Evolutionary conservation across 805 yeast genomes (phyloP).

Genomic region (Kazachstania martiniae): DNA sequence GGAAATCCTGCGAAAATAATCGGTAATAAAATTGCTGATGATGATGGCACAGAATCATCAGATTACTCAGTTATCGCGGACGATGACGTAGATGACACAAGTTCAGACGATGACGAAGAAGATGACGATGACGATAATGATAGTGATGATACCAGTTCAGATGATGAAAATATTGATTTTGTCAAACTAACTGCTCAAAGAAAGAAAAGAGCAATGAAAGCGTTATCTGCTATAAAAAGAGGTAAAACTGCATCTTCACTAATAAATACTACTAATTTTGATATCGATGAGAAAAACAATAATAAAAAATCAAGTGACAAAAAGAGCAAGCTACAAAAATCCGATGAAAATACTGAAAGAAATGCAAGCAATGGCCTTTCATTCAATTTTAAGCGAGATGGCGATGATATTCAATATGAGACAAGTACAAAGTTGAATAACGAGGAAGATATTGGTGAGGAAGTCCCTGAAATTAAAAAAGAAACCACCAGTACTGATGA

Average conservation of each 20-base stretch:
- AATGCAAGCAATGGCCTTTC: slow-evolving; percentile 15
- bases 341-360: slow-evolving; percentile 33
- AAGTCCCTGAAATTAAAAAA: slow-evolving; percentile 20
- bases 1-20: slow-evolving; percentile 17
- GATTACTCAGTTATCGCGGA: slow-evolving; percentile 24
- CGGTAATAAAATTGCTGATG: slow-evolving; percentile 11
- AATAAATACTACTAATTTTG: slow-evolving; percentile 3
- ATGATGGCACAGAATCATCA: slow-evolving; percentile 15
- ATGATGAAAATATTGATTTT: slow-evolving; percentile 62
- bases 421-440: slow-evolving; percentile 2
- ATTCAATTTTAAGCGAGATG: no score
- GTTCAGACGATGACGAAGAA: slow-evolving; percentile 25
- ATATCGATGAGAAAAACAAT: slow-evolving; percentile 2
- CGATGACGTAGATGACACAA: slow-evolving; percentile 15
- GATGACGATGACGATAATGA: slow-evolving; percentile 31
- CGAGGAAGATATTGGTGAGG: slow-evolving; percentile 48
- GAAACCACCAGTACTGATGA: not conserved
- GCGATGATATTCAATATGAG: no score
- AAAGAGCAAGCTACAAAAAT: not conserved
- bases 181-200: slow-evolving; percentile 61
- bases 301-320: slow-evolving; percentile 1
- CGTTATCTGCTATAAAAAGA: slow-evolving; percentile 29
- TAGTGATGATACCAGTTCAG: slow-evolving; percentile 41
- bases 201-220: slow-evolving; percentile 45
- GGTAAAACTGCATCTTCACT: slow-evolving; percentile 24